Conservation (phyloP, 1,284 basidiomycete genomes). For the Cryptococcus sp. region DNA sequence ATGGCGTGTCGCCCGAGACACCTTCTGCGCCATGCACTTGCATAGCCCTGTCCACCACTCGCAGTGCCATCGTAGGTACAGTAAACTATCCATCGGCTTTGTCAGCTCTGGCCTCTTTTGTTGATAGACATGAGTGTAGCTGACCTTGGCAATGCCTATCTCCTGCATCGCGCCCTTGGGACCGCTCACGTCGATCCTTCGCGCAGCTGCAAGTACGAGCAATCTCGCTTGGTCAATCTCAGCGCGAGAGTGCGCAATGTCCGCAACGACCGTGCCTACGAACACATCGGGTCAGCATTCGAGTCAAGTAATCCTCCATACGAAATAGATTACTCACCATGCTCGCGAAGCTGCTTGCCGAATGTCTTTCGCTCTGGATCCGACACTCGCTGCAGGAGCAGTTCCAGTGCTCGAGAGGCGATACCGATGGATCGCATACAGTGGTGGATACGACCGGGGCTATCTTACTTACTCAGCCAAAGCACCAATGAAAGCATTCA, state of each 20-base stretch:
- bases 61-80: constrained; percentile 83
- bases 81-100: constrained; percentile 67
- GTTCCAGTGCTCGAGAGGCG: constrained; percentile 80
- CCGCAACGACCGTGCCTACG: constrained; percentile 78
- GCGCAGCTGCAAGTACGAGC: constrained; percentile 88
- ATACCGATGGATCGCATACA: constrained; percentile 96
- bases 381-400: constrained; percentile 88
- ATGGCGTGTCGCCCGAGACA: constrained; percentile 81
- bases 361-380: constrained; percentile 90
- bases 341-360: constrained; percentile 85
- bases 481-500: too few relatives aligned
- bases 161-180: constrained; percentile 96
- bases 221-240: constrained; percentile 87
- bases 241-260: constrained; percentile 87
- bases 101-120: not conserved
- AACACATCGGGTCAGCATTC: constrained; percentile 1
- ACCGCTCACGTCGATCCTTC: constrained; percentile 84
- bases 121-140: constrained; percentile 17
- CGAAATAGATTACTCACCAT: constrained; percentile 61
- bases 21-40: constrained; percentile 95
- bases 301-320: not conserved
- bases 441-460: constrained; percentile 94
- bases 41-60: constrained; percentile 89
- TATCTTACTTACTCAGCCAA: constrained; percentile 35
- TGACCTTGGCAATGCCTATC: constrained; percentile 93